Base-by-base conservation (phyloP, 2,329 filamentous ascomycete genomes). In the Penicillium oxalicum region DNA sequence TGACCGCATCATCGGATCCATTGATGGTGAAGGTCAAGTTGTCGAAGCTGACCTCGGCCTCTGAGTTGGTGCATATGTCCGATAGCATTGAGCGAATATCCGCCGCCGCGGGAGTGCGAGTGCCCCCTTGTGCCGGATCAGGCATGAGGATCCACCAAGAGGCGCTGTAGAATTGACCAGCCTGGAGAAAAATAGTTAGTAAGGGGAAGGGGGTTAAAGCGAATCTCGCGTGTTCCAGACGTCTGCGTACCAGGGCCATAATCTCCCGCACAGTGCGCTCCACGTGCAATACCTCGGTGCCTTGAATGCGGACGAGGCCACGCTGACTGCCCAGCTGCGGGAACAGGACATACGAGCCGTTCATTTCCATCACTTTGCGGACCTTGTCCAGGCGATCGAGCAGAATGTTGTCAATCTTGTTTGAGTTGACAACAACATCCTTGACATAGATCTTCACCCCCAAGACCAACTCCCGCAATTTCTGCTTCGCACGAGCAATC, bases 111-210 rank as follows among this genome's bases (percentile, higher is more conserved):
- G 72, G 87, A 61, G 74, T 77, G 67, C 69, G 86, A 76, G 63
- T 80, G 73, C 61, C 78, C 70, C 55, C 69, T 62, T 81, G 80
- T 11, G 74, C 73, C 34, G 82, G 76, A 52, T 93, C 87, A 11
- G 84, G 80, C 62, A 88, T 84, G 64, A 90, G 86, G 58, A 95
- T 86, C 80, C 89, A 95, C 91, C 93, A 98, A 9, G 88, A 90
- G 24, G 91, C 91, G 65, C 89, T 93, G 73, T 98, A 98, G 70
- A 97, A 98, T 72, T 98, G 93, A 33, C 91, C 91, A 56, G 91
- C 90, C 87, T 91, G 40, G 18, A 45, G n/a, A 12, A 46, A 46
- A 54, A 9, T 37, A 18, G 25, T 44, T 29, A 44, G 42, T 28
- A 27, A 6, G 5, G 25, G 24, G 28, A 27, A 11, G 24, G 27